A percentile compares a stretch with the other conserved stretches of the same genome.
phyloP scores from a whole-genome alignment of 78 protist species.

The Speleostelium caveatum region DNA sequence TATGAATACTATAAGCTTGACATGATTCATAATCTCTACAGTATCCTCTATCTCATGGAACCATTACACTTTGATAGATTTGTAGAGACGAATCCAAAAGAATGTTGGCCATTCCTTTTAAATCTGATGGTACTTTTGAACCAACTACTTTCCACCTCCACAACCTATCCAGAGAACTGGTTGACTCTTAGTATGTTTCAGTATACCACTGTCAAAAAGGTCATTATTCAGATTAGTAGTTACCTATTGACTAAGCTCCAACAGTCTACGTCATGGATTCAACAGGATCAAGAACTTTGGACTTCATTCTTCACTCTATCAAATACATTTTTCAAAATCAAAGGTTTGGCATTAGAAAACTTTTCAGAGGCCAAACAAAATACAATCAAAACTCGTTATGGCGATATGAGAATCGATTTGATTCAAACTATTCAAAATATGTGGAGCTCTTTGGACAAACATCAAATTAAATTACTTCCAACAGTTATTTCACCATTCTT shows the following conservation, averaged over 20 bases:
- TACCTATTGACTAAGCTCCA: constrained; percentile 6
- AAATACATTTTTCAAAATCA: constrained; percentile 43
- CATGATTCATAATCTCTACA: constrained; percentile 64
- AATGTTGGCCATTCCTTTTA: constrained; percentile 15
- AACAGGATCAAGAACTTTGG: constrained; percentile 50
- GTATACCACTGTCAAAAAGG: constrained; percentile 42
- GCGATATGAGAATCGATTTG: constrained; percentile 78
- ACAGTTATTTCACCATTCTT: constrained; percentile 71
- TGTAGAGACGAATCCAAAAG: not conserved
- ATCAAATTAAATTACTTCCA: constrained; percentile 71
- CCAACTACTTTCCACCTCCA: not conserved
- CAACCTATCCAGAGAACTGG: constrained; percentile 76
- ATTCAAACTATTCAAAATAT: constrained; percentile 57
- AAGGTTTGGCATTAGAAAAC: constrained; percentile 49
- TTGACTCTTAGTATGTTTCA: constrained; percentile 66
- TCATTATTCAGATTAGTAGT: constrained; percentile 36
- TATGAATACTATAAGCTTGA: constrained; percentile 40
- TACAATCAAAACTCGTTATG: constrained; percentile 55
- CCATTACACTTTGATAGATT: constrained; percentile 23
- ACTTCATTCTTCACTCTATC: constrained; percentile 45
- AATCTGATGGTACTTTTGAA: constrained; percentile 10
- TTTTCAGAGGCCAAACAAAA: constrained; percentile 57
- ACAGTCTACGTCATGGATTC: not conserved
- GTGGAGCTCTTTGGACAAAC: constrained; percentile 72
- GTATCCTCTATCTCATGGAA: constrained; percentile 51